A percentile compares a stretch with the other conserved stretches of the same genome.
phyloP scores from a whole-genome alignment of 306 rosid genomes.

The Sicyos edulis region DNA sequence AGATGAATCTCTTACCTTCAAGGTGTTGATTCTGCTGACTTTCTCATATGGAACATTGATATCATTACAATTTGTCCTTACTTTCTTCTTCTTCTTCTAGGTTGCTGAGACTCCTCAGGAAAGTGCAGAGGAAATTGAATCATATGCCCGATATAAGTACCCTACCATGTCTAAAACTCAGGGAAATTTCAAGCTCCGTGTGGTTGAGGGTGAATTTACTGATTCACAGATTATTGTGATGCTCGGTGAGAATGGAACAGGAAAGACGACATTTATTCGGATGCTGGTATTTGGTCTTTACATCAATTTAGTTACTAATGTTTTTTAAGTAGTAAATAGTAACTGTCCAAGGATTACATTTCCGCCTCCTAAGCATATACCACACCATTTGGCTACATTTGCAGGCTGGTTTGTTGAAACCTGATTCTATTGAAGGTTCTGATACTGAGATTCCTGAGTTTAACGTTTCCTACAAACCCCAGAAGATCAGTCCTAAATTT shows the following conservation, averaged over 20 bases:
- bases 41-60: conserved; percentile 17
- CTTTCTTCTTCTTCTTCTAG: conserved; percentile 42
- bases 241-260: conserved; percentile 99
- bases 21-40: conserved; percentile 35
- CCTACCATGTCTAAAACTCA: conserved; percentile 91
- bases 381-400: conserved; percentile 13
- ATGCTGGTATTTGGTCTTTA: conserved; percentile 73
- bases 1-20: conserved; percentile 87
- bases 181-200: conserved; percentile 79
- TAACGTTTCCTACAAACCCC: conserved; percentile 97
- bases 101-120: conserved; percentile 99
- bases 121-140: conserved; percentile 76
- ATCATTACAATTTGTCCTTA: conserved; percentile 3
- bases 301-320: conserved; percentile 2
- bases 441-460: conserved; percentile 87
- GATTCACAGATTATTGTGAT: conserved; percentile 98
- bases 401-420: conserved; percentile 97
- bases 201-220: conserved; percentile 86
- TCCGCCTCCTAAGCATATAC: conserved; percentile 7
- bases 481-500: conserved; percentile 90
- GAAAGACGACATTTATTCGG: conserved; percentile 94
- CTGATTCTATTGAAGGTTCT: conserved; percentile 62
- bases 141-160: conserved; percentile 88
- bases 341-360: background rate
- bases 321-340: background rate